These are phyloP conservation scores for Globisporangium solare DNA, from an alignment of 352 stramenopile species.

Conservation along the genomic window DNA sequence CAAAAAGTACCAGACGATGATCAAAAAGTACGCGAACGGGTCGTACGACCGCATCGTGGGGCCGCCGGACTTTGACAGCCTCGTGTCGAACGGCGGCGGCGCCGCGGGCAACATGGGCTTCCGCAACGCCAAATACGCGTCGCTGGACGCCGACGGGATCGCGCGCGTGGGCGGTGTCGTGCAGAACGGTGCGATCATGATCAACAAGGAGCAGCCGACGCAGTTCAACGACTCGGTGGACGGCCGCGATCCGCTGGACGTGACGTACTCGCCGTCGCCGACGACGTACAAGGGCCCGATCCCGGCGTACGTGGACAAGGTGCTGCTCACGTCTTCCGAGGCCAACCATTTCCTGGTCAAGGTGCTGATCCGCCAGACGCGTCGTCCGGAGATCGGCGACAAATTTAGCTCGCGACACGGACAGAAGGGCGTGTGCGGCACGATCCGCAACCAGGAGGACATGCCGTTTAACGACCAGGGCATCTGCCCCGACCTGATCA, in stretches of 20 bases:
- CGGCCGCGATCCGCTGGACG: conserved; percentile 62
- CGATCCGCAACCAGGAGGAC: conserved; percentile 95
- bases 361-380: conserved; percentile 94
- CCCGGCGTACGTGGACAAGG: conserved; percentile 97
- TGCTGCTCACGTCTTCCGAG: conserved; percentile 98
- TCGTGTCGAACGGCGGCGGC: conserved; percentile 41
- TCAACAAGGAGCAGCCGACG: conserved; percentile 98
- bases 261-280: conserved; percentile 81
- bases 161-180: conserved; percentile 79
- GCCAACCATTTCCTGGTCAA: conserved; percentile 98
- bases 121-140: conserved; percentile 89
- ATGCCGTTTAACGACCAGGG: conserved; percentile 99
- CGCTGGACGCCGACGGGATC: conserved; percentile 97
- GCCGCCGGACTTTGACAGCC: conserved; percentile 83
- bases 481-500: conserved; percentile 98
- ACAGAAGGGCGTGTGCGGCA: conserved; percentile 99
- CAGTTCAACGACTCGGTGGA: conserved; percentile 91
- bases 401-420: conserved; percentile 99
- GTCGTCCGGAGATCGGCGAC: conserved; percentile 98
- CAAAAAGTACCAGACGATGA: conserved; percentile 97
- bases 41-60: conserved; percentile 94
- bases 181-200: conserved; percentile 94
- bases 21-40: conserved; percentile 97
- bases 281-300: conserved; percentile 95
- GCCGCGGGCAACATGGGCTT: conserved; percentile 46